These are phyloP conservation scores for Camellia sinensis DNA, from an alignment of 148 eudicot genomes.

Conservation along the genomic window DNA sequence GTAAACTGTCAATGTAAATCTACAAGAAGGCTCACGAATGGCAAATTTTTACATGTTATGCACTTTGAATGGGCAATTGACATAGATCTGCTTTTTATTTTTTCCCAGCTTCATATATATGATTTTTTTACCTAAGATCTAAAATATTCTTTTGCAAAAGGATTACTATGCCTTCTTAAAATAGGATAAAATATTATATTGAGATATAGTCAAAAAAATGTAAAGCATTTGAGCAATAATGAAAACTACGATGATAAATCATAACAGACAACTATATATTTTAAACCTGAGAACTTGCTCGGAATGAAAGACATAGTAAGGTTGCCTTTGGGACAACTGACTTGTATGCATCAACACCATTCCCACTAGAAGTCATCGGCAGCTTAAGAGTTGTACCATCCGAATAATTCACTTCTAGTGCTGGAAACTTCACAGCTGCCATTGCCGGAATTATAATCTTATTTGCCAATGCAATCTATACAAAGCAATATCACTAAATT, in stretches of 20 bases:
- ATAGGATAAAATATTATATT: not conserved
- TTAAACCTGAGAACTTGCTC: conserved; percentile 84
- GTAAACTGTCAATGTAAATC: not conserved
- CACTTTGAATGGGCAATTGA: not conserved
- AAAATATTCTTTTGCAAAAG: not conserved
- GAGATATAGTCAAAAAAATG: not conserved
- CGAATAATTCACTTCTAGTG: conserved; percentile 55
- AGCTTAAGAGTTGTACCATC: conserved; percentile 63
- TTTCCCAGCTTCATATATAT: not conserved
- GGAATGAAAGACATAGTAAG: conserved; percentile 74
- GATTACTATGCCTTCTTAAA: not conserved
- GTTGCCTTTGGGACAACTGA: conserved; percentile 59
- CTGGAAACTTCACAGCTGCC: conserved; percentile 82
- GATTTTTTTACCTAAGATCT: not conserved
- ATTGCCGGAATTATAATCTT: conserved; percentile 67
- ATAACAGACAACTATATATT: not conserved
- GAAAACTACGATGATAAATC: not conserved
- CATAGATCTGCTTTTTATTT: not conserved
- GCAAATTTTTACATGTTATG: not conserved
- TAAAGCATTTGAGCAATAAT: not conserved
- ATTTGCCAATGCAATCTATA: conserved; percentile 76
- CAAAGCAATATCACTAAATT: conserved; percentile 23
- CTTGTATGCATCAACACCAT: conserved; percentile 31
- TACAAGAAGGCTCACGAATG: not conserved
- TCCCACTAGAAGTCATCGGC: conserved; percentile 47